Base-by-base conservation (phyloP, 2,329 filamentous ascomycete genomes). In the Colletotrichum lindemuthianum region DNA sequence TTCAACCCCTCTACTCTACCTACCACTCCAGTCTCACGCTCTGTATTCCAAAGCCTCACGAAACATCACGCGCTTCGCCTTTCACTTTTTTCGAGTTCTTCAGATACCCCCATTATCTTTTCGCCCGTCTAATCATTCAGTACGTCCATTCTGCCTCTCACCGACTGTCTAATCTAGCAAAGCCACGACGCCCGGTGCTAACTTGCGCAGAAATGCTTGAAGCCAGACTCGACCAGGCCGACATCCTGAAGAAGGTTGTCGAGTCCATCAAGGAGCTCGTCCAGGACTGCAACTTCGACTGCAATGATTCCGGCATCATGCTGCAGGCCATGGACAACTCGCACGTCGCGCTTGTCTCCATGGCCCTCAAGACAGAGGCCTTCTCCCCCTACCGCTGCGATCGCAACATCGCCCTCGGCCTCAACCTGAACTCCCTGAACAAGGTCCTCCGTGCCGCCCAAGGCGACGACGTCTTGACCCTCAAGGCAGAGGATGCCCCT, bases 301-400 rank as follows among this genome's bases (percentile, higher is more conserved):
- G 96, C 91, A 99, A 98, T 91, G 96, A 99, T 86, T 95, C 93
- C 59, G 96, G 96, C 68, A 96, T 99, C 75, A 94, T 95, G 55
- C 92, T 99, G 60, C 96, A 99, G 82, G 96, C 96, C 75, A 99
- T 99, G 96, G 96, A 99, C 86, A 99, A 98, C 88, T 98, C 94
- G 54, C 96, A 99, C 82, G 96, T 99, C 73, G 96, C 96, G 68
- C 92, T 99, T 59, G 96, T 99, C 58, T 97, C 96, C 70, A 99
- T 99, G 96, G 90, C 97, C 86, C 91, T 99, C 78, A 96, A 96
- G 83, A 92, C 95, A 66, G 96, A 98, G 78, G 90, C 89, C 71
- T 99, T 99, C 86, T 90, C 89, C 7, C 94, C 93, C 56, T 99
- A 93, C 86, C 93, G 96, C 79, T 99, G 96, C 86, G 96, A 99